phyloP scores from a whole-genome alignment of 805 yeast species.

The Tanozyma kutaoensis region DNA sequence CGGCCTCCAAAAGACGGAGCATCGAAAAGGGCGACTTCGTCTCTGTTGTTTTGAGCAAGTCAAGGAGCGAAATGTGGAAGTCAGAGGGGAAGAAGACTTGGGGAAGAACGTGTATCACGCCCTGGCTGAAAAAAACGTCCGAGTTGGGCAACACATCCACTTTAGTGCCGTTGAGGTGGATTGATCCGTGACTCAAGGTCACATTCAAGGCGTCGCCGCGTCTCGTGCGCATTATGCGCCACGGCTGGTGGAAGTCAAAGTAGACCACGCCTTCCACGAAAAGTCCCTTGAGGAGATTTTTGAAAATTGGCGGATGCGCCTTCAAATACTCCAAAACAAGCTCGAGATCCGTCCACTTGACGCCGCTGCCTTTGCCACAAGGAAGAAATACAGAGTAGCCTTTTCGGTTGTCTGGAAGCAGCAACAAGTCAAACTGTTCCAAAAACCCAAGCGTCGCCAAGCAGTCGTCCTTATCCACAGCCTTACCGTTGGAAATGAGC shows the following conservation, averaged over 20 bases:
- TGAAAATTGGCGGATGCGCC: slow-evolving; percentile 34
- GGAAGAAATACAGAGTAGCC: slow-evolving; percentile 79
- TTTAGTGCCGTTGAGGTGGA: slow-evolving; percentile 17
- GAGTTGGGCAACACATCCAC: slow-evolving; percentile 28
- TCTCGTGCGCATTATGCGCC: slow-evolving; percentile 7
- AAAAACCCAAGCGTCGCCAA: slow-evolving; percentile 51
- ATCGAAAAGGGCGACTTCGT: slow-evolving; percentile 22
- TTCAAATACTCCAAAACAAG: slow-evolving; percentile 48
- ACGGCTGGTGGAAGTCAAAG: slow-evolving; percentile 33
- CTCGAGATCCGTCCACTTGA: slow-evolving; percentile 46
- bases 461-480: slow-evolving; percentile 31
- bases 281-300: slow-evolving; percentile 39
- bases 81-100: slow-evolving; percentile 42
- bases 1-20: slow-evolving; percentile 29
- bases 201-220: slow-evolving; percentile 16
- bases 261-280: slow-evolving; percentile 56
- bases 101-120: slow-evolving; percentile 66
- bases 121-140: slow-evolving; percentile 70
- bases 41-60: slow-evolving; percentile 44
- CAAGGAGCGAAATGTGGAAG: slow-evolving; percentile 37
- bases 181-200: slow-evolving; percentile 7
- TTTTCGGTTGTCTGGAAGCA: slow-evolving; percentile 33
- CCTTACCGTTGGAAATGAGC: slow-evolving; percentile 19
- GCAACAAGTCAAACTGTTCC: slow-evolving; percentile 35
- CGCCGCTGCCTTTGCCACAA: slow-evolving; percentile 30